Conservation (phyloP, 176 grass and related monocot species). For the Saccharum officinarum region DNA sequence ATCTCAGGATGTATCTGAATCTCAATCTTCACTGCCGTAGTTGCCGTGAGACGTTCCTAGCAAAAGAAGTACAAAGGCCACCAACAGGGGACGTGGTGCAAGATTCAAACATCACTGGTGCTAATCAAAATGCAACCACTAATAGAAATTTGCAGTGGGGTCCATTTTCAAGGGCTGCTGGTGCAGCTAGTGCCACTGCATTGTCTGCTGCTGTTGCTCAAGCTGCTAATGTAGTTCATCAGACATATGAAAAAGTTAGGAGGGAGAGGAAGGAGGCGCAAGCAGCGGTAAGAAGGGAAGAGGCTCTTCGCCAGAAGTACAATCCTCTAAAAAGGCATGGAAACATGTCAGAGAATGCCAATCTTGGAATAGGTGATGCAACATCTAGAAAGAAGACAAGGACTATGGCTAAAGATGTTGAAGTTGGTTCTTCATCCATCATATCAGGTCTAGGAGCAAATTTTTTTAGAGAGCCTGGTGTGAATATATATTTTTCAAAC, state of each 20-base stretch:
- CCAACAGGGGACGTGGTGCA: conserved; percentile 19
- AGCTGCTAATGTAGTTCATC: conserved; percentile 60
- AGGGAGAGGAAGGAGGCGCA: conserved; percentile 57
- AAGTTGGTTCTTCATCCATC: background rate
- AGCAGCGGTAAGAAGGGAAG: conserved; percentile 56
- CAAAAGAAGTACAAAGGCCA: conserved; percentile 34
- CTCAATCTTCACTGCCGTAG: conserved; percentile 37
- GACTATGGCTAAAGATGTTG: conserved; percentile 23
- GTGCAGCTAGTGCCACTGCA: conserved; percentile 64
- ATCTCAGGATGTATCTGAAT: conserved; percentile 40
- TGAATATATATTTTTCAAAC: too few species aligned
- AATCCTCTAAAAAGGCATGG: conserved; percentile 51
- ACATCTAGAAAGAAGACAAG: conserved; percentile 23
- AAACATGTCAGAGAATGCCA: conserved; percentile 29
- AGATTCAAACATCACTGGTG: conserved; percentile 24
- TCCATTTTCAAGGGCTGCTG: conserved; percentile 57
- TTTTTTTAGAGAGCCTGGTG: conserved; percentile 16
- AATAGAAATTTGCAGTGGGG: conserved; percentile 46
- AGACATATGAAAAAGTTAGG: conserved; percentile 54
- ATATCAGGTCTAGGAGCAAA: background rate
- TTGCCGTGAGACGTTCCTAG: conserved; percentile 36
- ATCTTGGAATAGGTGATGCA: background rate
- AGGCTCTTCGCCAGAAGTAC: conserved; percentile 46
- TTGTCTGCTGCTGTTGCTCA: conserved; percentile 58
- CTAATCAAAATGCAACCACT: conserved; percentile 32